A percentile compares a stretch with the other conserved stretches of the same genome.
Conservation (phyloP, 163 green algal species). For the Scenedesmus sp. region DNA sequence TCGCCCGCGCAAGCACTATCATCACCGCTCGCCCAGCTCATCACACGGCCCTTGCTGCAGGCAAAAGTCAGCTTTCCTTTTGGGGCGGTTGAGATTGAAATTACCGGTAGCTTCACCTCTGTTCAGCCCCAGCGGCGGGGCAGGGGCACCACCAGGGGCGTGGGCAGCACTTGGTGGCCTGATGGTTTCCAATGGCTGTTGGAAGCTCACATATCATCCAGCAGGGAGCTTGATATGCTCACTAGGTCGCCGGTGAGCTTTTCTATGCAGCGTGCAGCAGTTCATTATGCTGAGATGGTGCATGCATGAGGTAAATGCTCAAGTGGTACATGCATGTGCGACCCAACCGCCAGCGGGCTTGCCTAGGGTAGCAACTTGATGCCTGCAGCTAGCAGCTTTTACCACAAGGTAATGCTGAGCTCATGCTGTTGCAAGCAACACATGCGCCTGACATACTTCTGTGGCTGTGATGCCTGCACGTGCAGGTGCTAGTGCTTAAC, state of each 20-base stretch:
- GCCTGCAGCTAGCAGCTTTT: too few species aligned
- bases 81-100: neutral
- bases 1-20: conserved; percentile 8
- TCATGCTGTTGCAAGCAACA: neutral
- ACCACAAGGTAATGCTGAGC: neutral
- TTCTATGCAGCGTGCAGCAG: neutral
- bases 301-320: neutral
- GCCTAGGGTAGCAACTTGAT: neutral
- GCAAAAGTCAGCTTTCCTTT: neutral
- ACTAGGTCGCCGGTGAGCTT: neutral
- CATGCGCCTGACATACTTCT: too few species aligned
- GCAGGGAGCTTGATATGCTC: conserved; percentile 1
- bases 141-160: conserved; percentile 5
- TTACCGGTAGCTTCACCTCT: neutral
- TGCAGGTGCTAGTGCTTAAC: conserved; percentile 17
- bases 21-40: neutral
- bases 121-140: neutral
- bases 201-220: neutral
- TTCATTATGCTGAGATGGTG: neutral
- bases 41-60: neutral
- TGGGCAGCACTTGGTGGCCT: neutral
- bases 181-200: neutral
- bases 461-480: neutral
- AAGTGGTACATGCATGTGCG: neutral
- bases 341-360: neutral